Percentiles rank a stretch among this genome's conserved stretches.
These are phyloP conservation scores for Clavulina sp. DNA, from an alignment of 768 basidiomycete genomes.

Conservation along the genomic window DNA sequence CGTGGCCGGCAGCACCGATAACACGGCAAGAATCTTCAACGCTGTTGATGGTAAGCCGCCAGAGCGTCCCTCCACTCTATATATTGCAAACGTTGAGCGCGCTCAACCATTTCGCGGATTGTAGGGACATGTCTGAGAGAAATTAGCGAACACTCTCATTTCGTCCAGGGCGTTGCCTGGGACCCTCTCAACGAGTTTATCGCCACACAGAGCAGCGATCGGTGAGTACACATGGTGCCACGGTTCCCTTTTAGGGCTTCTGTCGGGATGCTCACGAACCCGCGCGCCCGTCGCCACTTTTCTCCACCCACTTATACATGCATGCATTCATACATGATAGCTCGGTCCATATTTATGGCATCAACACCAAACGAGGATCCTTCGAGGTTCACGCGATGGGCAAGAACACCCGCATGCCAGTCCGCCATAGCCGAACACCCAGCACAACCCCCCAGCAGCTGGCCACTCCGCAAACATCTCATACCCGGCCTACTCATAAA, in stretches of 20 bases:
- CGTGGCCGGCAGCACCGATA: slow-evolving; percentile 93
- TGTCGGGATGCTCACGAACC: too few species aligned
- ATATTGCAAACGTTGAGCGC: neutral
- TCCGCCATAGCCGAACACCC: slow-evolving; percentile 54
- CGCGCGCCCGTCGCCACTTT: too few species aligned
- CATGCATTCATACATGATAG: slow-evolving; percentile 12
- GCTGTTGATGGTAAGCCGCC: slow-evolving; percentile 45
- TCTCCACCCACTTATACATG: neutral
- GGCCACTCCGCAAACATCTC: neutral
- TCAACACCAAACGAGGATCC: slow-evolving; percentile 58
- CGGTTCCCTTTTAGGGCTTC: neutral
- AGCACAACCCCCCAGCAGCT: slow-evolving; percentile 26
- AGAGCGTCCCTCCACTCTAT: neutral
- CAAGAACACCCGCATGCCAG: slow-evolving; percentile 62
- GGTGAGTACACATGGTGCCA: slow-evolving; percentile 23
- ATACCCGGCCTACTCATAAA: slow-evolving; percentile 38
- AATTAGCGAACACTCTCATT: slow-evolving; percentile 87
- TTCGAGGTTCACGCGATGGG: slow-evolving; percentile 86
- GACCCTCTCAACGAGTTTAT: slow-evolving; percentile 95
- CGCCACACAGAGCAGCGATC: slow-evolving; percentile 91
- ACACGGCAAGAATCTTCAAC: slow-evolving; percentile 72
- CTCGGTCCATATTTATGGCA: slow-evolving; percentile 85
- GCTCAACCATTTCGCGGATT: slow-evolving; percentile 9
- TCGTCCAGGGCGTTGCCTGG: slow-evolving; percentile 98
- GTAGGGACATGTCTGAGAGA: slow-evolving; percentile 75